A percentile compares a stretch with the other conserved stretches of the same genome.
Evolutionary conservation across 2,329 filamentous ascomycete species (phyloP).

Genomic region (Stemphylium vesicarium): DNA sequence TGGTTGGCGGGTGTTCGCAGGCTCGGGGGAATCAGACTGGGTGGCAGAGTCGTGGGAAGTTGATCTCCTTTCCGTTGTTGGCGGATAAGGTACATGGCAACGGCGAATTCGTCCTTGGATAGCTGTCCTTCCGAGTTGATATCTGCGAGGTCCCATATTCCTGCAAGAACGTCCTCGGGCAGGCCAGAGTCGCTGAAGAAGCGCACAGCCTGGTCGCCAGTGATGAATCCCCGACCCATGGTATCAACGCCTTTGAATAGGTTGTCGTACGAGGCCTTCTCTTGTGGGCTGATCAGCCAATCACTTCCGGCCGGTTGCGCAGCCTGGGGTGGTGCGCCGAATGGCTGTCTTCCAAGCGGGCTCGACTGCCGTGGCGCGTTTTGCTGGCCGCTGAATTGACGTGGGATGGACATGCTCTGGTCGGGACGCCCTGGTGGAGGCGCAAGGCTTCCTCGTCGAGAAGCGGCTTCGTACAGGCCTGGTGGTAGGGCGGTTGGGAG

Average conservation of each 20-base stretch:
- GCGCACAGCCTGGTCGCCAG: slow-evolving; percentile 89
- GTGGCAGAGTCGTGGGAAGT: slow-evolving; percentile 78
- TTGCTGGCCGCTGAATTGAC: slow-evolving; percentile 77
- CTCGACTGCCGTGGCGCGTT: slow-evolving; percentile 62
- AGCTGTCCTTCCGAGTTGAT: slow-evolving; percentile 88
- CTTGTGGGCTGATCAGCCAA: slow-evolving; percentile 82
- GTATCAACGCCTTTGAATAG: slow-evolving; percentile 87
- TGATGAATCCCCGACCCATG: slow-evolving; percentile 79
- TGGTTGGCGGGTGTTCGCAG: slow-evolving; percentile 67
- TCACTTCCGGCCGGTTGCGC: slow-evolving; percentile 66
- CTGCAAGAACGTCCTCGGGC: slow-evolving; percentile 84
- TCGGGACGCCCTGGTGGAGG: slow-evolving; percentile 54
- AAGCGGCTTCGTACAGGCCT: slow-evolving; percentile 87
- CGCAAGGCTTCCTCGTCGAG: slow-evolving; percentile 61
- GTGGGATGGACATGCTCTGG: slow-evolving; percentile 69
- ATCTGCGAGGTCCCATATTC: slow-evolving; percentile 97
- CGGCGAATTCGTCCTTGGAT: slow-evolving; percentile 88
- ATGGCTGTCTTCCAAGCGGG: slow-evolving; percentile 61
- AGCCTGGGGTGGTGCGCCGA: slow-evolving; percentile 56
- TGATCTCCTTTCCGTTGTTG: slow-evolving; percentile 77
- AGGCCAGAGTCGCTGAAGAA: slow-evolving; percentile 94
- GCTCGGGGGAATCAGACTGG: slow-evolving; percentile 83
- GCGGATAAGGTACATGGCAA: slow-evolving; percentile 96
- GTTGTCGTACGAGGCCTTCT: slow-evolving; percentile 87
- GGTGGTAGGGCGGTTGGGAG: slow-evolving; percentile 82